Base-by-base conservation (phyloP, 345 rosid species). In the Noccaea bulbosa region DNA sequence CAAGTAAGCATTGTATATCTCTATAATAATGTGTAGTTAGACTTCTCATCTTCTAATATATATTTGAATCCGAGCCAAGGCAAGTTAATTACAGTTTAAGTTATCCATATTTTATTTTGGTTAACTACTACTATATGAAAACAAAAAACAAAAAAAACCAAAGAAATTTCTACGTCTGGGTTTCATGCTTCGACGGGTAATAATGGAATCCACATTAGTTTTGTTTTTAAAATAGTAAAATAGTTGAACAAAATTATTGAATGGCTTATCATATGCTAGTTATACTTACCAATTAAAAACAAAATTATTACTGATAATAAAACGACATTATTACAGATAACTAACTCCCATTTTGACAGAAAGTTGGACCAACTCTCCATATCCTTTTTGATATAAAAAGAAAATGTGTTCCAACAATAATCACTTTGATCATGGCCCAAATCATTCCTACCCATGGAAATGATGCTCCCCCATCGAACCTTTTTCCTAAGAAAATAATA, bases 361-460 rank as follows among this genome's bases (percentile, higher is more conserved):
- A 52, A 67, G 58, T 35, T 68, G 33, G 69, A 68, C 14, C 51
- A 57, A 45, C 47, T 47, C 49, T 45, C 37, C 35, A 52, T 45
- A 51, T 60, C 34, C 4, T 59, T 67, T 68, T 37, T 60, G 52
- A 69, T 69, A 40, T 32, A 33, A 33, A 58, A 63, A 37, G 4
- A 56, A 55, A 62, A 63, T 55, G 8, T 75, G 40, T 12, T 62
- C 67, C 68, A 60, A 70, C 79, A 65, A 69, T 56, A 63, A 70
- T 70, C 61, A 63, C 75, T 76, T 70, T 69, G 71, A 76, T 69
- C 59, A 75, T 54, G 79, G 74, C 79, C 79, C 79, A 75, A 75
- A 75, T 75, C 78, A 76, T 69, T 76, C 79, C 79, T 33, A 69
- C 79, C 71, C 62, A 76, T 76, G 74, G 75, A 55, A 75, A 76